Base-by-base conservation (phyloP, 441 rosid species). In the Breynia disticha region DNA sequence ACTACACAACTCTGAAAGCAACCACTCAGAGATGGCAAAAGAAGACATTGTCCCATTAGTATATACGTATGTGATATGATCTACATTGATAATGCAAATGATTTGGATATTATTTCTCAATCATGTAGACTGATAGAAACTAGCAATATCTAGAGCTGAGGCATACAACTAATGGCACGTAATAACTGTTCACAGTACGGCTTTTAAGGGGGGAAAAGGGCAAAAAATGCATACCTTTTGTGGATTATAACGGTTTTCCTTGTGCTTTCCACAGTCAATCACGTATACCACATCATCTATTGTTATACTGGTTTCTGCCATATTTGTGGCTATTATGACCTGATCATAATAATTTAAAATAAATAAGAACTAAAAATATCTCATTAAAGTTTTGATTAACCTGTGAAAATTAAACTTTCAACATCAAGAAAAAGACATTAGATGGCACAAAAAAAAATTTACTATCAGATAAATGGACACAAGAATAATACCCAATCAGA, bases 281-380 rank as follows among this genome's bases (percentile, higher is more conserved):
- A 90, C 96, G 60, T 79, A 90, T 39, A 90, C 88, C 48, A 90
- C 96, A 75, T 90, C 98, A 65, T 85, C 96, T 56, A 90, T 85
- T 54, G 96, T 90, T 69, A 90, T 77, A 69, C 95, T 90, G 50
- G 96, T 90, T 85, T 90, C 95, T 44, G 96, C 95, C 73, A 90
- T 90, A 67, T 87, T 90, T 59, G 98, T 90, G 46, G 96, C 95
- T 50, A 83, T 57, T 52, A 90, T 87, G 66, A 90, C 80, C 98
- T 90, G 32, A 24, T 24, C 32, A 24, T 24, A 24, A 24, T 24
- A 79, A 53, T 64, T 12, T 51, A 59, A 32, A 63, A 68, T 44
- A 62, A 28, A 63, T 11, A 45, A 16, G 20, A 52, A 9, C 13
- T 16, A 19, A 28, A 52, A 37, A 24, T 11, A 24, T 16, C 9